Base-by-base conservation (phyloP, 768 basidiomycete genomes). In the Lyophyllum semitale region DNA sequence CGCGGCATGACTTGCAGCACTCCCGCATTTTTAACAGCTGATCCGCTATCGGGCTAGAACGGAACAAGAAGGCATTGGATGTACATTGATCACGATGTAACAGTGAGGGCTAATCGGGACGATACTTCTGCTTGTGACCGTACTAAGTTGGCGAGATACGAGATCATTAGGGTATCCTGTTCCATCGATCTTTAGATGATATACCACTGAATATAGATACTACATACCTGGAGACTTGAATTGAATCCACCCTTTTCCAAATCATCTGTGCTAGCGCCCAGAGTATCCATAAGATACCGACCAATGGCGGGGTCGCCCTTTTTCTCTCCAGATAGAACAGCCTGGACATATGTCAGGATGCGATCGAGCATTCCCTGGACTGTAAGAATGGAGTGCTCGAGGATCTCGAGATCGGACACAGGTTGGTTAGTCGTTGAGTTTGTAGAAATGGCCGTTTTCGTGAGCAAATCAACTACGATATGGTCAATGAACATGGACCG, bases 1-100 rank as follows among this genome's bases (percentile, higher is more conserved):
- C 85, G 37, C 79, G 97, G 55, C 97, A 99, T 70, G 96, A 98
- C 73, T 73, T 94, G 64, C 92, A 95, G 70, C 96, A 98, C 73
- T 95, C 93, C 41, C 82, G 95, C 56, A 93, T 98, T 60, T 99
- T 99, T 79, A 99, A 99, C 72, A 91, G 89, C 72, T 89, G 48
- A 40, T 41, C 23, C n/a, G n/a, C n/a, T 33, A 48, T 45, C 47
- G n/a, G 47, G 35, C 23, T 23, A 5, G n/a, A 9, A 30, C 40
- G 48, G 42, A 38, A 44, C 33, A 37, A 46, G 22, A 40, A 55
- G 40, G 25, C 23, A 23, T 40, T 50, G 32, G 35, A 60, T 25
- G 46, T 44, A 58, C 49, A 53, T 60, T 57, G 47, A 61, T 63
- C 73, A 83, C 63, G 70, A 70, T 44, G 78, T 71, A 23, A 82